Percentiles rank a stretch among this genome's conserved stretches.
Evolutionary conservation across 1,284 basidiomycete species (phyloP).

Genomic region (Trichosporon faecale): DNA sequence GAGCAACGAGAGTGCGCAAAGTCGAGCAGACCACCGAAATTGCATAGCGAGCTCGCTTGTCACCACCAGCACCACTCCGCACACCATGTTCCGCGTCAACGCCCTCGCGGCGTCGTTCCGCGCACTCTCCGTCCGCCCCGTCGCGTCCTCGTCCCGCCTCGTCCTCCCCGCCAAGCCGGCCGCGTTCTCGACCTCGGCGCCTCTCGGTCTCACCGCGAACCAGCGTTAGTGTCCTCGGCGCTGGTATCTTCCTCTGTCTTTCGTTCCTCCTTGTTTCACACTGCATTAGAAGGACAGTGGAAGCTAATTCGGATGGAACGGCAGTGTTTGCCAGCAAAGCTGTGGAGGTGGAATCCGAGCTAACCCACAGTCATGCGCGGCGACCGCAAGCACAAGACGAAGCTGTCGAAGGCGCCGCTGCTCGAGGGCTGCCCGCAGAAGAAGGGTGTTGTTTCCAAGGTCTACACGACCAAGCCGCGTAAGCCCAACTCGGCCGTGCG

Average conservation of each 20-base stretch:
- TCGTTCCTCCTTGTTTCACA: neutral
- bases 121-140: conserved; percentile 31
- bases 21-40: neutral
- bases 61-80: conserved; percentile 3
- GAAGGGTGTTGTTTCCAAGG: conserved; percentile 82
- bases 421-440: conserved; percentile 74
- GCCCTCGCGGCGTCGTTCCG: conserved; percentile 34
- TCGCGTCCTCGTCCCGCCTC: conserved; percentile 33
- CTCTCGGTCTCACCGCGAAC: conserved; percentile 68
- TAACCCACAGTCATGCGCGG: conserved; percentile 37
- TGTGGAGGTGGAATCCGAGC: neutral
- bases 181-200: conserved; percentile 61
- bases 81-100: conserved; percentile 24
- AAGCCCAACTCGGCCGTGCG: conserved; percentile 99
- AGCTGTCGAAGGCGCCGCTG: conserved; percentile 66
- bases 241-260: neutral
- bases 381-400: conserved; percentile 44
- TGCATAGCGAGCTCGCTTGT: neutral
- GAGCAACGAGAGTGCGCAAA: neutral
- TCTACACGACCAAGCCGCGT: conserved; percentile 85
- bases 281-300: no score
- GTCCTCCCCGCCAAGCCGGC: conserved; percentile 12
- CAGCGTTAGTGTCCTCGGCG: conserved; percentile 55
- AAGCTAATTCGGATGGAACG: neutral
- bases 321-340: neutral